A percentile compares a stretch with the other conserved stretches of the same genome.
phyloP scores from a whole-genome alignment of 2,329 filamentous ascomycete species.

The Fusarium avenaceum region DNA sequence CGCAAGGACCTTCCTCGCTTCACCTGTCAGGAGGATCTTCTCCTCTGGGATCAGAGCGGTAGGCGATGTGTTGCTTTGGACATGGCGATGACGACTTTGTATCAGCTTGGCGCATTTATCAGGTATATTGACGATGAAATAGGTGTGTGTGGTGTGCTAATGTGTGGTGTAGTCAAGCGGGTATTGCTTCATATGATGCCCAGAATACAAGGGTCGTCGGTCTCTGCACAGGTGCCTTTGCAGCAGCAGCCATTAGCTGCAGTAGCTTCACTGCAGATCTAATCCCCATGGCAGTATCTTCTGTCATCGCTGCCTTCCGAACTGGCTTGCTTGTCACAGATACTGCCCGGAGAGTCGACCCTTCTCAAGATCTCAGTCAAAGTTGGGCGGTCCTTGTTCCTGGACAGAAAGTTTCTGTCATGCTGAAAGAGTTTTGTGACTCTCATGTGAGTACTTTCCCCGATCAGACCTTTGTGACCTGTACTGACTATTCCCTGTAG shows the following conservation, averaged over 20 bases:
- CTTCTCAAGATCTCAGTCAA: conserved; percentile 14
- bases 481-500: not conserved
- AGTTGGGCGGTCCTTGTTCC: conserved; percentile 42
- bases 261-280: conserved; percentile 40
- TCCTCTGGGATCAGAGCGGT: conserved; percentile 36
- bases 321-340: conserved; percentile 38
- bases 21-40: conserved; percentile 39
- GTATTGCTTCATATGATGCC: conserved; percentile 35
- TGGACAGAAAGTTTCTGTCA: conserved; percentile 13
- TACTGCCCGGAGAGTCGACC: conserved; percentile 22
- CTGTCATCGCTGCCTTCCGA: conserved; percentile 34
- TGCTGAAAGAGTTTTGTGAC: conserved; percentile 15
- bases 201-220: conserved; percentile 34
- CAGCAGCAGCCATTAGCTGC: conserved; percentile 40
- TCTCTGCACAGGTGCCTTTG: conserved; percentile 42
- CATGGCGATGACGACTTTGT: conserved; percentile 43
- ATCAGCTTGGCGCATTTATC: conserved; percentile 40
- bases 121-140: not conserved
- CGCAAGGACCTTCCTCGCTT: conserved; percentile 38
- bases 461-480: accelerated
- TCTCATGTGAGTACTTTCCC: not conserved
- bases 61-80: conserved; percentile 39
- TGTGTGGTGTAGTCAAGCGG: not conserved
- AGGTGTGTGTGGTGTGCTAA: not conserved
- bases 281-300: conserved; percentile 32